Conservation (phyloP, 164 flowering plant species). For the Cinnamomum micranthum region DNA sequence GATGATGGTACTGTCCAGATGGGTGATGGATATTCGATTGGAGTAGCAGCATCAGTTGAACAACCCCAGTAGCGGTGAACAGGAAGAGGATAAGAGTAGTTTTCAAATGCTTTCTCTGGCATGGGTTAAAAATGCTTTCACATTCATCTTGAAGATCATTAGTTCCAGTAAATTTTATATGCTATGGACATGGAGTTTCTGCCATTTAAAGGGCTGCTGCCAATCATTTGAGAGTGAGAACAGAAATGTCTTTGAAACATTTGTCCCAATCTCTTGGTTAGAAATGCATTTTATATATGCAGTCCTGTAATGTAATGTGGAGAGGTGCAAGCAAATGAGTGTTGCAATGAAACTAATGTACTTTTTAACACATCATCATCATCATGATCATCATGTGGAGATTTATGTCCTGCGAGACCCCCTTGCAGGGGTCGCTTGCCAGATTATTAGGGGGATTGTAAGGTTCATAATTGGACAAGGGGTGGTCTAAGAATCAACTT, state of each 20-base stretch:
- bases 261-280: not conserved
- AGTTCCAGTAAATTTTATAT: too few species aligned
- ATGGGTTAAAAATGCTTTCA: too few species aligned
- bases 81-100: not conserved
- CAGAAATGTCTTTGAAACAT: not conserved
- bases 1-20: not conserved
- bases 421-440: too few species aligned
- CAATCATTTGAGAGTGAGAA: not conserved
- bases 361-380: not conserved
- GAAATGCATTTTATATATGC: not conserved
- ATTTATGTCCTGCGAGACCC: too few species aligned
- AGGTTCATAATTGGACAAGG: too few species aligned
- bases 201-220: not conserved
- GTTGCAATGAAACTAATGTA: not conserved
- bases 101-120: too few species aligned
- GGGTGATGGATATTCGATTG: not conserved
- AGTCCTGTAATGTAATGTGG: not conserved
- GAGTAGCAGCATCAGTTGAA: not conserved
- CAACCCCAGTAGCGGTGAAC: not conserved
- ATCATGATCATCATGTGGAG: too few species aligned
- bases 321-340: not conserved
- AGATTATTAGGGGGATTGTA: too few species aligned
- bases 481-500: too few species aligned
- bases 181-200: not conserved
- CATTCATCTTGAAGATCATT: too few species aligned